Conservation (phyloP, 768 basidiomycete species). For the Cystofilobasidium bisporidii region DNA sequence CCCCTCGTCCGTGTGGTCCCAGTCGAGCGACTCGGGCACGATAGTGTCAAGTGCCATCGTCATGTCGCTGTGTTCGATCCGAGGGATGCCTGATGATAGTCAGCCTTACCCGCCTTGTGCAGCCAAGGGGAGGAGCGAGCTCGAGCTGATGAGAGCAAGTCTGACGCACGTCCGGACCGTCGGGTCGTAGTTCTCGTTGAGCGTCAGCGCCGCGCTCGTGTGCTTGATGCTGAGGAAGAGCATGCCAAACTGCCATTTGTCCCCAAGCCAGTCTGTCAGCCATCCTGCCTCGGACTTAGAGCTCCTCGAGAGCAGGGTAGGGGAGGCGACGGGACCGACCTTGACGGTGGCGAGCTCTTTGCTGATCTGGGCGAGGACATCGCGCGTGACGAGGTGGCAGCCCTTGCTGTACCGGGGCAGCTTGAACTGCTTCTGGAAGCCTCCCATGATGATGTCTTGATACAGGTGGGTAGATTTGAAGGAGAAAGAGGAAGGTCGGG, state of each 20-base stretch:
- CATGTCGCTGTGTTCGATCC: slow-evolving; percentile 6
- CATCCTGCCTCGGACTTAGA: background rate
- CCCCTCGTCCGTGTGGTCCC: slow-evolving; percentile 10
- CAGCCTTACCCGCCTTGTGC: too few species aligned
- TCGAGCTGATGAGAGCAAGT: too few species aligned
- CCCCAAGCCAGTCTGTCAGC: background rate
- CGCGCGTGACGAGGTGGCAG: slow-evolving; percentile 7
- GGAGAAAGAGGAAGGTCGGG: background rate
- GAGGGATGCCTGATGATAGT: too few species aligned
- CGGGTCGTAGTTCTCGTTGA: slow-evolving; percentile 17
- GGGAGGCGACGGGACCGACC: background rate
- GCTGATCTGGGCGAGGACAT: background rate
- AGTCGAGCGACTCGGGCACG: slow-evolving; percentile 1
- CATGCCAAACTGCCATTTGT: slow-evolving; percentile 4
- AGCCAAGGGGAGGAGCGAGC: too few species aligned
- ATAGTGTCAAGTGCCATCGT: slow-evolving; percentile 9
- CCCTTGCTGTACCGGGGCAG: background rate
- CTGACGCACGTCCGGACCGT: background rate
- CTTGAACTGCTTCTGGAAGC: slow-evolving; percentile 8
- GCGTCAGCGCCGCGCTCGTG: slow-evolving; percentile 11
- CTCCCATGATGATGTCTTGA: slow-evolving; percentile 6
- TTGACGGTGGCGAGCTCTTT: background rate
- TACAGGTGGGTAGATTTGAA: too few species aligned
- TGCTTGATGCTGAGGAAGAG: slow-evolving; percentile 10
- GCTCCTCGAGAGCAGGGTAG: too few species aligned